Percentiles rank a stretch among this genome's conserved stretches.
Conservation (phyloP, 1,284 basidiomycete genomes). For the Ceratobasidium sp. region DNA sequence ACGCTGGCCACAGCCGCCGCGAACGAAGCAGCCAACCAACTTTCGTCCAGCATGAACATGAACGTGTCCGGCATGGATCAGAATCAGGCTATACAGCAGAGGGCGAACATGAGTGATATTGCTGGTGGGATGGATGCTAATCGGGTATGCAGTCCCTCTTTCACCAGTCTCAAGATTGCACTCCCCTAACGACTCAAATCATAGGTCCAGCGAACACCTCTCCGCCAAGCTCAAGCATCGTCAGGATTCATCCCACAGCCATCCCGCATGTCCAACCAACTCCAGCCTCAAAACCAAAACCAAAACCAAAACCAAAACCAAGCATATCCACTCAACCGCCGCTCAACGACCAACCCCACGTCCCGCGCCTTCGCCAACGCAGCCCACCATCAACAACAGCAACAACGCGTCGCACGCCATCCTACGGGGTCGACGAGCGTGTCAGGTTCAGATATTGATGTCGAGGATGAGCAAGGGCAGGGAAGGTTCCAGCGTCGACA, state of each 20-base stretch:
- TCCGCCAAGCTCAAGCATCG: conserved; percentile 58
- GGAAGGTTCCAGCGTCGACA: background rate
- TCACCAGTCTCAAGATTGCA: conserved; percentile 8
- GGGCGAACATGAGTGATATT: conserved; percentile 65
- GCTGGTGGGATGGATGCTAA: conserved; percentile 76
- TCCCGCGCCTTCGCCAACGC: conserved; percentile 40
- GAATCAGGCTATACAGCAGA: background rate
- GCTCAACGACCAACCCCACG: conserved; percentile 1
- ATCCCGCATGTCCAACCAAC: conserved; percentile 1
- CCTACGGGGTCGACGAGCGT: conserved; percentile 39
- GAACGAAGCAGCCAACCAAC: conserved; percentile 27
- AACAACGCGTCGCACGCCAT: conserved; percentile 37
- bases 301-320: too few species aligned
- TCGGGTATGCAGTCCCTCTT: conserved; percentile 59
- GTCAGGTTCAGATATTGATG: conserved; percentile 18
- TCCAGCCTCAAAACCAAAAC: background rate
- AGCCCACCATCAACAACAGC: conserved; percentile 41
- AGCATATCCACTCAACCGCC: conserved; percentile 2
- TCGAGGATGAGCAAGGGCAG: background rate
- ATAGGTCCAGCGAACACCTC: conserved; percentile 78
- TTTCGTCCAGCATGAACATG: conserved; percentile 18
- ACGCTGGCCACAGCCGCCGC: conserved; percentile 37
- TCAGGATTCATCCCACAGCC: conserved; percentile 33
- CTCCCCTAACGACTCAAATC: background rate
- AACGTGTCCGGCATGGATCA: conserved; percentile 6